These are phyloP conservation scores for Pseudogymnoascus sp. DNA, from an alignment of 2,329 filamentous ascomycete genomes.

Conservation along the genomic window DNA sequence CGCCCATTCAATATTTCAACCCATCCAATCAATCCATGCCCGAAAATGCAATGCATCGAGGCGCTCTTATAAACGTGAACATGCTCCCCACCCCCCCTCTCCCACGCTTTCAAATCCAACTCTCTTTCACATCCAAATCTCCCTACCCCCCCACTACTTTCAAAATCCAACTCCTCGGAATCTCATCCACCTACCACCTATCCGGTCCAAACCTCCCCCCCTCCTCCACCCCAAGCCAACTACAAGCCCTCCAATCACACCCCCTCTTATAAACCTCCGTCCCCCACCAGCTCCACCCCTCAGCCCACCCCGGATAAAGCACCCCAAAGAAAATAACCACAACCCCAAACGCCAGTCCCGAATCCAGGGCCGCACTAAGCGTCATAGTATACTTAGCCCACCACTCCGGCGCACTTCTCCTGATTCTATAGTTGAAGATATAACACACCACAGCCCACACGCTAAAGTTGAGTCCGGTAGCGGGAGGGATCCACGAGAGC, in stretches of 20 bases:
- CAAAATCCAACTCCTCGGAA: no score
- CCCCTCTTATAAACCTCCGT: constrained; percentile 78
- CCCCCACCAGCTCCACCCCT: constrained; percentile 76
- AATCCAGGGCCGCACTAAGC: constrained; percentile 72
- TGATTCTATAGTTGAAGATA: constrained; percentile 70
- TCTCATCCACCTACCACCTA: constrained; percentile 38
- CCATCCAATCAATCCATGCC: neutral
- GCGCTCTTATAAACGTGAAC: neutral
- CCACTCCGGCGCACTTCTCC: constrained; percentile 62
- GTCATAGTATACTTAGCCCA: constrained; percentile 93
- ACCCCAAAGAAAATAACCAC: constrained; percentile 80
- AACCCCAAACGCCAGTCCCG: constrained; percentile 71
- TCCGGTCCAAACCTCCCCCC: constrained; percentile 60
- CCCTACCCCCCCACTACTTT: no score
- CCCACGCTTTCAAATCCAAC: neutral
- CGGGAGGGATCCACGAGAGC: constrained; percentile 78
- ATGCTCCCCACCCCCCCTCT: neutral
- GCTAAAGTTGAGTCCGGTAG: constrained; percentile 77
- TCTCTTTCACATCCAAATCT: neutral
- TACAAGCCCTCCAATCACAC: constrained; percentile 76
- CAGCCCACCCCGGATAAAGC: constrained; percentile 69
- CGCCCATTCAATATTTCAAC: neutral
- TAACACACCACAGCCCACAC: constrained; percentile 82
- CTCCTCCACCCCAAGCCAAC: constrained; percentile 54
- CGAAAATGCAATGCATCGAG: neutral